Evolutionary conservation across 2,329 filamentous ascomycete species (phyloP), one percentile per base, ranked within the genome.

Genomic region (Hypoxylon sp.): DNA sequence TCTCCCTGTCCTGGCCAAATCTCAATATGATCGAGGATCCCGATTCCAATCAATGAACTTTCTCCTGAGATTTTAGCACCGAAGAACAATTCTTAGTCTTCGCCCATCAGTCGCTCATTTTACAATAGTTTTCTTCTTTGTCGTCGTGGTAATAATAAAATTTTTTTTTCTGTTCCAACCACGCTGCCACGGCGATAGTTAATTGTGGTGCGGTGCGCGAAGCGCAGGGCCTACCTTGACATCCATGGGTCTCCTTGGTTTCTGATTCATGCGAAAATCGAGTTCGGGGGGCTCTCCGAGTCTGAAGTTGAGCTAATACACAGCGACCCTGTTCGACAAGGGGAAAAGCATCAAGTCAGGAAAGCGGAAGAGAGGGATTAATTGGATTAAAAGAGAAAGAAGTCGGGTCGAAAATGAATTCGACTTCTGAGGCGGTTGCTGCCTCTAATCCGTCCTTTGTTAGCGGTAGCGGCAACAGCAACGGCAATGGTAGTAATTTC

Each of bases 21-120:
- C 56, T 56, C 52, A 57, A 51, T 50, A 57, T 46, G 56, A 59
- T 59, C 52, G 52, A 53, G 55, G 51, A 51, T 55, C 47, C 55
- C 25, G 34, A 56, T 54, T 53, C 29, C 48, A 44, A 13, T 51
- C 16, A 41, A 31, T 23, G 49, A 56, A 44, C 30, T 57, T 57
- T 57, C 49, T 57, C 56, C 49, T 56, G 52, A 56, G 48, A 50
- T 32, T 53, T 46, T 53, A 42, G 38, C 42, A 51, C 31, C 13
- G 50, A 41, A 56, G 35, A n/a, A 45, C 46, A 44, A 27, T n/a
- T n/a, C 46, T 59, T 37, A 42, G 42, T 54, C 45, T 25, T 25
- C 43, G 46, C 49, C 42, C 27, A 50, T 34, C 41, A 56, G 56
- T 53, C 52, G 27, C 42, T 59, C 56, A 30, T 59, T 58, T 49